A percentile compares a stretch with the other conserved stretches of the same genome.
phyloP scores from a whole-genome alignment of 352 stramenopile genomes.

The Aphanomyces euteiches region DNA sequence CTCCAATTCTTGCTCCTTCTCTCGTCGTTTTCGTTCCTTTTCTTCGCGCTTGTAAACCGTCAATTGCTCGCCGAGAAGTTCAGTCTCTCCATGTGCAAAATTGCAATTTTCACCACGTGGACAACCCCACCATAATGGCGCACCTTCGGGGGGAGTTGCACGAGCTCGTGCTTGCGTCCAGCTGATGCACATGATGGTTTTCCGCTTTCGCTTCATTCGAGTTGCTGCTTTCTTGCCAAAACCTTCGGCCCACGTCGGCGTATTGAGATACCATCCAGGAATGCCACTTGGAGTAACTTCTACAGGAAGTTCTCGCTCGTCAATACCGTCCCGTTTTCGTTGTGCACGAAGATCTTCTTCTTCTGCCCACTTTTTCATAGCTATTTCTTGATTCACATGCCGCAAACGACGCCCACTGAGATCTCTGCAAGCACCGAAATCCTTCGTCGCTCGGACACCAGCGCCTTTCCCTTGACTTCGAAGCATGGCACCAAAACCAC shows the following conservation, averaged over 20 bases:
- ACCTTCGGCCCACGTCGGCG: constrained; percentile 76
- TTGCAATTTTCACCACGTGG: constrained; percentile 74
- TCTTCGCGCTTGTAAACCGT: constrained; percentile 71
- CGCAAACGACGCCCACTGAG: constrained; percentile 71
- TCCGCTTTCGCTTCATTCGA: constrained; percentile 80
- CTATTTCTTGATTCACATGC: constrained; percentile 85
- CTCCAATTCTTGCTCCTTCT: constrained; percentile 62
- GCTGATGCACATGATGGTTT: constrained; percentile 68
- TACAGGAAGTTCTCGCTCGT: constrained; percentile 62
- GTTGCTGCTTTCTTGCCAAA: constrained; percentile 54
- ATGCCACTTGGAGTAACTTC: constrained; percentile 83
- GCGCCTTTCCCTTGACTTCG: constrained; percentile 72
- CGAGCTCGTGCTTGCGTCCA: constrained; percentile 66
- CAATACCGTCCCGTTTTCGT: constrained; percentile 47
- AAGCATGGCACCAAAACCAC: constrained; percentile 82
- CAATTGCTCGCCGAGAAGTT: constrained; percentile 58
- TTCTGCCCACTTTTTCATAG: constrained; percentile 74
- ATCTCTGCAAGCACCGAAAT: constrained; percentile 76
- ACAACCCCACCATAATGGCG: constrained; percentile 77
- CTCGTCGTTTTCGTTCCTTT: constrained; percentile 47
- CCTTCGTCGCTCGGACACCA: constrained; percentile 62
- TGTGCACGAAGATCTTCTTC: constrained; percentile 49
- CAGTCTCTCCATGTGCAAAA: constrained; percentile 79
- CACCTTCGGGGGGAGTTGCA: constrained; percentile 39
- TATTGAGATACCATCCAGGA: constrained; percentile 75